Evolutionary conservation across 371 early-diverging fungal species (phyloP).

Genomic region (Mortierella sp.): DNA sequence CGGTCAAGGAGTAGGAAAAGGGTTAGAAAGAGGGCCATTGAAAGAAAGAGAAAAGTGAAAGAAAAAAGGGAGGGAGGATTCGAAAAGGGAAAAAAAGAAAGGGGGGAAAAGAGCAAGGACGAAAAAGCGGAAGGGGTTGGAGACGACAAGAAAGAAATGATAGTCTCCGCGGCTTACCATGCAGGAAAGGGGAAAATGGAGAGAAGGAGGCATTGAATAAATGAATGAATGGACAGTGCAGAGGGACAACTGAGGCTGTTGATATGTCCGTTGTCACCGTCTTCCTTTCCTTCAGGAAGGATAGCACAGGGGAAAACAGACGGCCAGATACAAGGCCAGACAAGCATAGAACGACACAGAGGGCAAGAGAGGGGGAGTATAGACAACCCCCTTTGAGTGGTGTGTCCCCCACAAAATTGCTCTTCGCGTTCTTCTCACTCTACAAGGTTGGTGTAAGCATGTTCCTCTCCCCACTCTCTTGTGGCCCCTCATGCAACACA

Average conservation of each 20-base stretch:
- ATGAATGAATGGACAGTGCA: neutral
- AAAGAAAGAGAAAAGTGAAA: no score
- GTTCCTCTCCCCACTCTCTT: neutral
- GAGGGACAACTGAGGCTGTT: neutral
- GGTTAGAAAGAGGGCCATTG: neutral
- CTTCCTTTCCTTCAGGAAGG: neutral
- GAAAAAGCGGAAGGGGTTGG: neutral
- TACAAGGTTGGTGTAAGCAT: neutral
- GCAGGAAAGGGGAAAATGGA: neutral
- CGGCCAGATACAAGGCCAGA: neutral
- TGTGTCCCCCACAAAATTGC: neutral
- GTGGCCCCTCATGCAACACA: neutral
- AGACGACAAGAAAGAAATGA: neutral
- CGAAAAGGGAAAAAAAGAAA: neutral
- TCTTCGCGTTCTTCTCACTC: constrained; percentile 2
- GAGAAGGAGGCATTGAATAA: neutral
- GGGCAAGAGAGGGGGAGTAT: neutral
- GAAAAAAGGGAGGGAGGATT: neutral
- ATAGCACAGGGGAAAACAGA: neutral
- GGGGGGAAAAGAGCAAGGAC: neutral
- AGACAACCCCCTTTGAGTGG: neutral
- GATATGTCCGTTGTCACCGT: neutral
- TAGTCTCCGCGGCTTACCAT: neutral
- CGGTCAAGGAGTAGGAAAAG: neutral
- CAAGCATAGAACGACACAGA: neutral